phyloP scores from a whole-genome alignment of 2,329 filamentous ascomycete species.

The Botrytis galanthina region DNA sequence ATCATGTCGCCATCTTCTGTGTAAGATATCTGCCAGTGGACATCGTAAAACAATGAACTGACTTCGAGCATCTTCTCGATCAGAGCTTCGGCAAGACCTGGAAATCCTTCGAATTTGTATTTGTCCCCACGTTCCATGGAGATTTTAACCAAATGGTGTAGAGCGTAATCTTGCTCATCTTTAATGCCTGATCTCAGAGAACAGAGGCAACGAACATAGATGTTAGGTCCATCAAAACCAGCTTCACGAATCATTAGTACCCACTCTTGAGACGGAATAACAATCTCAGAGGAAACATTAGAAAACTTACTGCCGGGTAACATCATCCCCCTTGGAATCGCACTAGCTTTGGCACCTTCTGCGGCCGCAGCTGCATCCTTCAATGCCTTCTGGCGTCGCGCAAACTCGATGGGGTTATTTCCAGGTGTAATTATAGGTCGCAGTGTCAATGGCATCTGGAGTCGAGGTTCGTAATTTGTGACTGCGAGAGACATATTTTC shows the following conservation, averaged over 20 bases:
- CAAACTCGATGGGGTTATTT: conserved; percentile 69
- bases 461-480: conserved; percentile 67
- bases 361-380: conserved; percentile 41
- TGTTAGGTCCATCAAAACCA: conserved; percentile 76
- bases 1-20: conserved; percentile 53
- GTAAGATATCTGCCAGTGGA: conserved; percentile 79
- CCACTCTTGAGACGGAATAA: neutral
- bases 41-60: conserved; percentile 74
- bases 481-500: conserved; percentile 60
- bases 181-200: conserved; percentile 76
- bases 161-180: conserved; percentile 84
- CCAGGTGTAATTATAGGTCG: conserved; percentile 73
- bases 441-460: conserved; percentile 61
- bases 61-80: conserved; percentile 81
- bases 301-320: conserved; percentile 58
- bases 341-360: conserved; percentile 41
- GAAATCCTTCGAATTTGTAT: conserved; percentile 91
- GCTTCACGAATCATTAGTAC: conserved; percentile 33
- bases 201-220: conserved; percentile 84
- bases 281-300: conserved; percentile 20
- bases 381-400: conserved; percentile 51
- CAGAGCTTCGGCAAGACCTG: conserved; percentile 81
- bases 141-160: conserved; percentile 93
- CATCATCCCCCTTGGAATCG: conserved; percentile 52
- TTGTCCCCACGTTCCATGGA: conserved; percentile 93